Base-by-base conservation (phyloP, 1,284 basidiomycete species). In the Malassezia restricta region DNA sequence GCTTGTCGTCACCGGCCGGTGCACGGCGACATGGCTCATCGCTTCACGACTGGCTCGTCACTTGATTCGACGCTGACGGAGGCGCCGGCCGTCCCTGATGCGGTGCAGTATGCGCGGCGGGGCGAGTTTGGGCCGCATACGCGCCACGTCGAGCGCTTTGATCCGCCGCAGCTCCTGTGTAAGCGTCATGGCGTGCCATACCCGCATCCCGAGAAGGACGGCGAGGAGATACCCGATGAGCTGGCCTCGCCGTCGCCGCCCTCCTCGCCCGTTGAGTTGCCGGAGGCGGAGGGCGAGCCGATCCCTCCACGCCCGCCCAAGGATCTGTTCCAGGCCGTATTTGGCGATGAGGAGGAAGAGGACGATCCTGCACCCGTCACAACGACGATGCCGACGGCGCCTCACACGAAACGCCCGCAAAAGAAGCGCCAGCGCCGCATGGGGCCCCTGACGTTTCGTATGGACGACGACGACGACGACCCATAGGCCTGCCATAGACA, bases 1-100 rank as follows among this genome's bases (percentile, higher is more conserved):
- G 94, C 92, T 0, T 77, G 80, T 27, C 82, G 96, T 28, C 96
- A 95, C 76, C 87, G 88, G 62, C 92, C 92, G 0, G 83, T 92
- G 68, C 83, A 83, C 0, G 86, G 83, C 14, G 86, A 87, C 20
- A 95, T 98, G 86, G 87, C 89, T 0, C 84, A 82, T 15, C 80
- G 92, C 6, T 98, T 98, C 74, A 88, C 86, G 2, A 60, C 47
- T 0, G 41, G 52, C 31, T 40, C 42, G 1, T 14, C 31, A 8
- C 41, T 49, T 11, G n/a, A 47, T 6, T 30, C 39, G 28, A n/a
- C 38, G 20, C 17, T 6, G n/a, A 8, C 45, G 4, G 35, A 32
- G 7, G n/a, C 35, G 15, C 44, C 45, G 7, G 38, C 44, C 14
- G 30, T 20, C n/a, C 12, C 45, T 5, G 30, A 42, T 9, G 53